phyloP scores from a whole-genome alignment of 225 moss, liverwort and hornwort species.

The Rhytidiadelphus loreus region DNA sequence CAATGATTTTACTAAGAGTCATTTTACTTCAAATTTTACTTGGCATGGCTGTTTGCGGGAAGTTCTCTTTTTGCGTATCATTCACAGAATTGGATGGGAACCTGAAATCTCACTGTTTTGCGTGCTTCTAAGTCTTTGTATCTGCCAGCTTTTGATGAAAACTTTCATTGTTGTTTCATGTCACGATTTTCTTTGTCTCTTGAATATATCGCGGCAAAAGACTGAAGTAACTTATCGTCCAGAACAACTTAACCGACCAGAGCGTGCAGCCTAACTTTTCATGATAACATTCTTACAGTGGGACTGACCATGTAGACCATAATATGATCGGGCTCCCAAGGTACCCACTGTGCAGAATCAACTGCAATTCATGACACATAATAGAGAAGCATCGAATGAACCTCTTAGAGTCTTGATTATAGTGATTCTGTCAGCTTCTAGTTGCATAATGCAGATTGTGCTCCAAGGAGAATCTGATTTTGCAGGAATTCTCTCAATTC shows the following conservation, averaged over 20 bases:
- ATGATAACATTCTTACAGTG: not conserved
- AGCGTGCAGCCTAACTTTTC: not conserved
- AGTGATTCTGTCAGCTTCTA: not conserved
- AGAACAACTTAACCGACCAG: not conserved
- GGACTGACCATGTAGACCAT: not conserved
- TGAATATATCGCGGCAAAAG: not conserved
- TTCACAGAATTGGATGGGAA: not conserved
- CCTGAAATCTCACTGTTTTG: not conserved
- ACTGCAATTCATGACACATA: not conserved
- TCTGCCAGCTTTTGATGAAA: not conserved
- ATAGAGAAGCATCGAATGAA: not conserved
- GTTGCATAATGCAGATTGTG: not conserved
- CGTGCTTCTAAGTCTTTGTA: not conserved
- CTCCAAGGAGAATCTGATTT: not conserved
- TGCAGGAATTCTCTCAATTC: not conserved
- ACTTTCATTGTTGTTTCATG: not conserved
- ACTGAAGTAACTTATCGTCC: not conserved
- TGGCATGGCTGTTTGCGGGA: not conserved
- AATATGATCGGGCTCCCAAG: not conserved
- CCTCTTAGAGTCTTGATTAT: not conserved
- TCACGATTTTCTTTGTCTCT: not conserved
- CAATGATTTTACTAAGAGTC: not conserved
- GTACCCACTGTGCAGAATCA: not conserved
- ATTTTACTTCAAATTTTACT: not conserved
- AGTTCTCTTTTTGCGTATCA: not conserved